phyloP scores from a whole-genome alignment of 1,284 basidiomycete species.

The Malassezia obtusa region DNA sequence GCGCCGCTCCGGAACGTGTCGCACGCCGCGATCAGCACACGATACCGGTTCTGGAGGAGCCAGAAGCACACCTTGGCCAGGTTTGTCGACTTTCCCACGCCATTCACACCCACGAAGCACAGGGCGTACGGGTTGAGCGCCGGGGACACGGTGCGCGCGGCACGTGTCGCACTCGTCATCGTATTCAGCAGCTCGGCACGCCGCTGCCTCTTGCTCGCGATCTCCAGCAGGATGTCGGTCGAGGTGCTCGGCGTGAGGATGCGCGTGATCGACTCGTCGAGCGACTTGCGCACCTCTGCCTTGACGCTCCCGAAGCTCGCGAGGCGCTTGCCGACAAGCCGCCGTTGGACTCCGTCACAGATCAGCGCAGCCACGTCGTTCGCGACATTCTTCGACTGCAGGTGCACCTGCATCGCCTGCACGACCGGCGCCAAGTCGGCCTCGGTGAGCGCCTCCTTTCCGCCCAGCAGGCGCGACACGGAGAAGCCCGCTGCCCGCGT shows the following conservation, averaged over 20 bases:
- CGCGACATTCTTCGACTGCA: slow-evolving; percentile 98
- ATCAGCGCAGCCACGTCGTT: slow-evolving; percentile 88
- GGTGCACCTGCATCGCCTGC: slow-evolving; percentile 86
- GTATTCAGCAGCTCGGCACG: slow-evolving; percentile 22
- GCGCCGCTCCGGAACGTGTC: slow-evolving; percentile 98
- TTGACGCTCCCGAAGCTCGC: slow-evolving; percentile 55
- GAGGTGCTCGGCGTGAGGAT: slow-evolving; percentile 93
- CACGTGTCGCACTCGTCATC: slow-evolving; percentile 19
- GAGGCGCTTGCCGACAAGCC: slow-evolving; percentile 65
- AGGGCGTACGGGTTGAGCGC: slow-evolving; percentile 73
- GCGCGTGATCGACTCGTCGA: slow-evolving; percentile 77
- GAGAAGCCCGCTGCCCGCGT: slow-evolving; percentile 14
- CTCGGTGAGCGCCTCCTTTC: slow-evolving; percentile 65
- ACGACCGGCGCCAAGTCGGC: slow-evolving; percentile 78
- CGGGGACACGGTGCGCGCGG: slow-evolving; percentile 54
- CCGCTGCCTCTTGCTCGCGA: slow-evolving; percentile 51
- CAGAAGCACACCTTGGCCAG: slow-evolving; percentile 97
- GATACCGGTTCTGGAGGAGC: slow-evolving; percentile 86
- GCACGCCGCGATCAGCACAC: slow-evolving; percentile 93
- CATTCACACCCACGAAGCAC: slow-evolving; percentile 98
- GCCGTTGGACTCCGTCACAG: slow-evolving; percentile 81
- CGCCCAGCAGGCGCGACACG: slow-evolving; percentile 55
- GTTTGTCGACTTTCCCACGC: slow-evolving; percentile 97
- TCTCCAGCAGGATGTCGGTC: slow-evolving; percentile 76
- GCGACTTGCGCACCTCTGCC: slow-evolving; percentile 69